A percentile compares a stretch with the other conserved stretches of the same genome.
These are phyloP conservation scores for Aspergillus jensenii DNA, from an alignment of 2,329 filamentous ascomycete species.

Conservation along the genomic window DNA sequence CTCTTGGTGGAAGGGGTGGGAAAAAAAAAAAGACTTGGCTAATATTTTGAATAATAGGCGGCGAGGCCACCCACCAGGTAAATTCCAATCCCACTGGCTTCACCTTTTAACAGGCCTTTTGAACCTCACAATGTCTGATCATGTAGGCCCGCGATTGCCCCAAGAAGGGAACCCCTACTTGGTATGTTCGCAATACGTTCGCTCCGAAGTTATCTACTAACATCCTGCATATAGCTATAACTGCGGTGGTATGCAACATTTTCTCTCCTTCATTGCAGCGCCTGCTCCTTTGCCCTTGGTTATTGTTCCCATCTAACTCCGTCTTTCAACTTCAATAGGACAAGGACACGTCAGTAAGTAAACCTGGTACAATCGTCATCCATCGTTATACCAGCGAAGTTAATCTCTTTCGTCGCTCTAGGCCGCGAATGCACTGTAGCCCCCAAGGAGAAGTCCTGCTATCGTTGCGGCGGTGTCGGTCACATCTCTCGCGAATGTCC, in stretches of 20 bases:
- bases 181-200: constrained; percentile 53
- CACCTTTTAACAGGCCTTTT: background rate
- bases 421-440: constrained; percentile 89
- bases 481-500: constrained; percentile 84
- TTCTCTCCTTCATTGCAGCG: constrained; percentile 3
- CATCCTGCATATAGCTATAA: constrained; percentile 62
- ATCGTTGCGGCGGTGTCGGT: constrained; percentile 69
- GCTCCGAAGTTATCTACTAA: constrained; percentile 10
- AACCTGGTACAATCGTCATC: constrained; percentile 3
- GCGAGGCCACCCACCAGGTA: constrained; percentile 74
- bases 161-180: constrained; percentile 78
- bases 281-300: background rate
- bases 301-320: constrained; percentile 14
- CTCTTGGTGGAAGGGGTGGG: background rate
- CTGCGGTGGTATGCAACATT: constrained; percentile 65
- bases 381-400: background rate
- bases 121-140: constrained; percentile 24
- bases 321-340: constrained; percentile 38
- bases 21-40: background rate
- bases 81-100: constrained; percentile 23
- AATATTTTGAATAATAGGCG: constrained; percentile 52
- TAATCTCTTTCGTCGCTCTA: constrained; percentile 34
- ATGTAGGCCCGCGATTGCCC: constrained; percentile 78
- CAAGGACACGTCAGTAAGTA: constrained; percentile 76
- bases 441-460: constrained; percentile 77